These are phyloP conservation scores for Circinella umbellata DNA, from an alignment of 371 early-diverging fungal species.

Conservation along the genomic window DNA sequence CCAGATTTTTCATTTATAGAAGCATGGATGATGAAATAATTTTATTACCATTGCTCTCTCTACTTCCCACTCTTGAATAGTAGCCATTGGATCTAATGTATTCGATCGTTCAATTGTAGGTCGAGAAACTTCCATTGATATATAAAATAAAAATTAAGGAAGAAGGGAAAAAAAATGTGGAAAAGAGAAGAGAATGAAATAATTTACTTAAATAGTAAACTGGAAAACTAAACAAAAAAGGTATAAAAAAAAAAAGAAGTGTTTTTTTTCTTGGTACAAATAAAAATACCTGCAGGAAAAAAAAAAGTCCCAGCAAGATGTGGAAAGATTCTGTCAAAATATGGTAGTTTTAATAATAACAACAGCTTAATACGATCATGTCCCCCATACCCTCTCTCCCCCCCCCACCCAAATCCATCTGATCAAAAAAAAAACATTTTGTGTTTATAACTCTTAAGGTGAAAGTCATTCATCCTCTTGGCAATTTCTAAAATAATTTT, in stretches of 20 bases:
- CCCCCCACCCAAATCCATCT: no score
- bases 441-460: no score
- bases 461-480: no score
- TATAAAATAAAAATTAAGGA: constrained; percentile 4
- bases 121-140: constrained; percentile 12
- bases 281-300: not conserved
- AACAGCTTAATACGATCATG: no score
- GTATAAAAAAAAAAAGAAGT: no score
- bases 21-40: constrained; percentile 1
- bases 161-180: constrained; percentile 5
- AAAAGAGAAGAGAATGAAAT: not conserved
- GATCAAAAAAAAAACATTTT: no score
- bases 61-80: constrained; percentile 45
- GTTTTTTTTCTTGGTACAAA: not conserved
- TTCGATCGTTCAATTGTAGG: constrained; percentile 27
- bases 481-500: no score
- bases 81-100: constrained; percentile 33
- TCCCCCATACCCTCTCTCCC: no score
- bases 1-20: not conserved
- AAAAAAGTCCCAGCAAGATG: not conserved
- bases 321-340: no score
- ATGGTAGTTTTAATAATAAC: no score
- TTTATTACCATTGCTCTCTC: constrained; percentile 39
- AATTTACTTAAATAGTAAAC: not conserved
- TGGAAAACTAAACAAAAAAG: constrained; percentile 1